Conservation (phyloP, 179 eudicot species). For the Silene noctiflora region DNA sequence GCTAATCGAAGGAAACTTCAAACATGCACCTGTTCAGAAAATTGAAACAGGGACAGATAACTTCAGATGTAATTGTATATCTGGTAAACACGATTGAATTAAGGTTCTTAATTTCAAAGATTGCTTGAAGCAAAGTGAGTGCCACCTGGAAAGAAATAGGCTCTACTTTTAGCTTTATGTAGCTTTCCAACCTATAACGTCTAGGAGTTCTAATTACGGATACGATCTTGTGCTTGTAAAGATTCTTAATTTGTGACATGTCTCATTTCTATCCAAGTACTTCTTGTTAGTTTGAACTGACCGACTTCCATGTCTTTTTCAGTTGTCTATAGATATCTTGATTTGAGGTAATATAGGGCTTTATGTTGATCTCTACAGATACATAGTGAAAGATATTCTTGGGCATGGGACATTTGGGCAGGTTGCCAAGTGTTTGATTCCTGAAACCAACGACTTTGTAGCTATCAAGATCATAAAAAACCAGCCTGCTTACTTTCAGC, state of each 20-base stretch:
- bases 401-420: conserved; percentile 99
- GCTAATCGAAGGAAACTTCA: not conserved
- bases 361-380: conserved; percentile 44
- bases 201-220: not conserved
- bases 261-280: not conserved
- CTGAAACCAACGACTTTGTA: conserved; percentile 72
- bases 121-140: not conserved
- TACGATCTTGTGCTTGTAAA: not conserved
- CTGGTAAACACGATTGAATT: not conserved
- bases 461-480: conserved; percentile 94
- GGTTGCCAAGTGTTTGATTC: conserved; percentile 96
- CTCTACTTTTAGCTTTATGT: conserved; percentile 1
- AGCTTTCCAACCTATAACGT: not conserved
- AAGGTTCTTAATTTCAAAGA: not conserved
- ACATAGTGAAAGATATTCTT: conserved; percentile 89
- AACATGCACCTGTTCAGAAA: not conserved
- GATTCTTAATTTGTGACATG: not conserved
- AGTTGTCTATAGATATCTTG: conserved; percentile 4
- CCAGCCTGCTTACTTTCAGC: conserved; percentile 94
- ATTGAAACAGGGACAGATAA: not conserved
- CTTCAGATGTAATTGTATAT: not conserved
- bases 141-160: not conserved
- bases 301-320: not conserved
- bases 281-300: not conserved
- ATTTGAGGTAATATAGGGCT: not conserved